Evolutionary conservation across 345 rosid species (phyloP).

Genomic region (Melaleuca alternifolia): DNA sequence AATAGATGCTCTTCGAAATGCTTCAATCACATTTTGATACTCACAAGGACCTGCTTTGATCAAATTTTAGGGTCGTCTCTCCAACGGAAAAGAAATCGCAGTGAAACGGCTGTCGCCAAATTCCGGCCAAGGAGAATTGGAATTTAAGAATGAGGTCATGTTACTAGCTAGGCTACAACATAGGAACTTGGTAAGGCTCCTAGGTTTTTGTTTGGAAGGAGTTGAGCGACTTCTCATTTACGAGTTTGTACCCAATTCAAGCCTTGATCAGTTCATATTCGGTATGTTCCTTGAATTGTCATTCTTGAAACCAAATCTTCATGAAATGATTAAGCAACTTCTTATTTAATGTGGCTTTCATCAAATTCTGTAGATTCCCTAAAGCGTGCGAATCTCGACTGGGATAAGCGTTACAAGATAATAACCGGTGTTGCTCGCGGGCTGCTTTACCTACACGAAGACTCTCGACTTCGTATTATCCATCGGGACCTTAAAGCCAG

Average conservation of each 20-base stretch:
- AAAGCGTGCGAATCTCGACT: constrained; percentile 4
- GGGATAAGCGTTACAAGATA: constrained; percentile 22
- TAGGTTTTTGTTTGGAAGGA: constrained; percentile 29
- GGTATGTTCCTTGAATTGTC: constrained; percentile 3
- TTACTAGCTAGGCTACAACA: constrained; percentile 40
- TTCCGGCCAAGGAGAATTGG: constrained; percentile 30
- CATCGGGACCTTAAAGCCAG: constrained; percentile 39
- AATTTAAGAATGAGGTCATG: constrained; percentile 29
- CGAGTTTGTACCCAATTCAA: constrained; percentile 33
- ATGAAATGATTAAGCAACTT: not conserved
- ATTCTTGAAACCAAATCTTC: too few species aligned
- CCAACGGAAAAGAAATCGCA: constrained; percentile 18
- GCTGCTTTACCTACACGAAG: constrained; percentile 36
- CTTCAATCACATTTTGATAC: not conserved
- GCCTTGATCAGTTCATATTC: constrained; percentile 33
- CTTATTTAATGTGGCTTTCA: too few species aligned
- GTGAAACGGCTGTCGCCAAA: constrained; percentile 24
- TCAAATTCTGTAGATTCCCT: constrained; percentile 2
- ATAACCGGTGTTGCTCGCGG: constrained; percentile 31
- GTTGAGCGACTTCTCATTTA: constrained; percentile 37
- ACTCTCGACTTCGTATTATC: constrained; percentile 27
- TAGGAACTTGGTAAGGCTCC: constrained; percentile 29
- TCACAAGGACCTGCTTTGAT: too few species aligned
- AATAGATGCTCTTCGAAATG: not conserved
- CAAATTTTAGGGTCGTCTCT: constrained; percentile 9